Percentiles rank a stretch among this genome's conserved stretches.
These are phyloP conservation scores for Colletotrichum sp. DNA, from an alignment of 2,329 filamentous ascomycete species.

Conservation along the genomic window DNA sequence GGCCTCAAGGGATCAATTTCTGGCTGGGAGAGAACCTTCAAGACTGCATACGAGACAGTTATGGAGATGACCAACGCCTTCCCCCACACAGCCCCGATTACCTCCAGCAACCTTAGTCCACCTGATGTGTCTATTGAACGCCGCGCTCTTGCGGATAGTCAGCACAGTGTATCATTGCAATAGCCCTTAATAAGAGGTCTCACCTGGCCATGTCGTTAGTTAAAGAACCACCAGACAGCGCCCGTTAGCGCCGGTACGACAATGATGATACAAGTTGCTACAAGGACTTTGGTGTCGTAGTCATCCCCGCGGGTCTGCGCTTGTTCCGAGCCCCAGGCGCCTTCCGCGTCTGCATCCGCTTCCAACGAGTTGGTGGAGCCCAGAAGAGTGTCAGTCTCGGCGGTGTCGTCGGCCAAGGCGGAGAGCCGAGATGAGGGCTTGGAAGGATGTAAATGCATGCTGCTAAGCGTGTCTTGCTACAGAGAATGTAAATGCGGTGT, in stretches of 20 bases:
- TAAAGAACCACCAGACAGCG: not conserved
- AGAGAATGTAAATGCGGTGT: not conserved
- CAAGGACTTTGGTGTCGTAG: not conserved
- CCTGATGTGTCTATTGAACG: not conserved
- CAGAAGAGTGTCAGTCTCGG: not conserved
- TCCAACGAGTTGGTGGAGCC: not conserved
- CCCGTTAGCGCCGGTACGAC: not conserved
- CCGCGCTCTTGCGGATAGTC: not conserved
- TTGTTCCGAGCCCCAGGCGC: not conserved
- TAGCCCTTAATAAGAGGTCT: accelerated
- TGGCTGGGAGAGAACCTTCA: too few species aligned
- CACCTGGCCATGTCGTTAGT: not conserved
- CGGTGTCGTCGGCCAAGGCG: not conserved
- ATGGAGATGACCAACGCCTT: not conserved
- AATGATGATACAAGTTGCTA: not conserved
- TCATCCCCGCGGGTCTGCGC: not conserved
- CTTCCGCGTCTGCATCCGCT: not conserved
- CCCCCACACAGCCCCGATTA: accelerated
- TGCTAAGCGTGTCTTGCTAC: not conserved
- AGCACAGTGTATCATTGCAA: not conserved
- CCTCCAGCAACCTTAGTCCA: not conserved
- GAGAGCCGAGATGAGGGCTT: not conserved
- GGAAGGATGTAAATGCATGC: not conserved
- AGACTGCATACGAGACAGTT: too few species aligned
- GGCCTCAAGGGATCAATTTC: too few species aligned